Evolutionary conservation across 2,329 filamentous ascomycete species (phyloP), one percentile per base, ranked within the genome.

Genomic region (Alternaria sp.): DNA sequence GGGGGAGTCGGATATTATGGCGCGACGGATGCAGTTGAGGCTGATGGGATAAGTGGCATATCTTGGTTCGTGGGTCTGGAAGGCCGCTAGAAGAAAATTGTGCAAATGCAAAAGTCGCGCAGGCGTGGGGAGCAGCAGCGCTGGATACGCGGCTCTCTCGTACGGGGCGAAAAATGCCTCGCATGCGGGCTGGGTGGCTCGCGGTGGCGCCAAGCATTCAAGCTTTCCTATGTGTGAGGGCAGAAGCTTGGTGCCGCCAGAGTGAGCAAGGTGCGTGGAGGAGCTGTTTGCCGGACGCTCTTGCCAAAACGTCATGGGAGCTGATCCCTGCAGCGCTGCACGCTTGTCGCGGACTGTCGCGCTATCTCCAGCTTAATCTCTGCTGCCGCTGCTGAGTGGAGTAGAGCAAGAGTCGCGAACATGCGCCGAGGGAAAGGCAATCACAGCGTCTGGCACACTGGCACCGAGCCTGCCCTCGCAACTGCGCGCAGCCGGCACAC

Each of bases 311-410:
- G 58, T 60, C 58, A 60, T 60, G 53, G 42, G 53, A 42, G 47
- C 41, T 34, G 24, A 60, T 60, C 58, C 58, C 53, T 60, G 53
- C 58, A n/a, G 34, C 24, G 46, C 47, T 18, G 51, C 52, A 60
- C 57, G 57, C 57, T 51, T 60, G 57, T 57, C 53, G 58, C 58
- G 41, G 58, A 57, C 54, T 47, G 58, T 60, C 53, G 65, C 62
- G 65, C 65, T 66, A 67, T 67, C 65, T 64, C 65, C 64, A 60
- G 65, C 65, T 65, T 67, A 67, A 67, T 67, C 62, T 67, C 63
- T 61, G 62, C 62, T 62, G 62, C 62, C 64, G 58, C 63, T 63
- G 44, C 20, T 24, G 39, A 4, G 57, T 39, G 52, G 52, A 54
- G 42, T 14, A 59, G 61, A 42, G 39, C 20, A 20, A 42, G 39